Evolutionary conservation across 2,329 filamentous ascomycete species (phyloP).

Genomic region (Paecilomyces sp.): DNA sequence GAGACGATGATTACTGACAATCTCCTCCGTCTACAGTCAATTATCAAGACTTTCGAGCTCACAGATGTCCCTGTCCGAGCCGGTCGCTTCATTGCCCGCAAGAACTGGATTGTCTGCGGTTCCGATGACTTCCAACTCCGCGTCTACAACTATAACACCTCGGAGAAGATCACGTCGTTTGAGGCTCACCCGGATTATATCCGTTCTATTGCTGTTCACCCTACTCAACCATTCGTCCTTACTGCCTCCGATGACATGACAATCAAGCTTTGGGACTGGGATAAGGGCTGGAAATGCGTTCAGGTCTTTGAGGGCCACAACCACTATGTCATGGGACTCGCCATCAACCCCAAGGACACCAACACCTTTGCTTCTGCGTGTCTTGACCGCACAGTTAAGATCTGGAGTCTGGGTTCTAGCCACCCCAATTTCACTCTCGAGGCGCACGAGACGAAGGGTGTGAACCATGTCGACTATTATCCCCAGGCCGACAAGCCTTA

Average conservation of each 20-base stretch:
- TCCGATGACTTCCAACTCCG: slow-evolving; percentile 85
- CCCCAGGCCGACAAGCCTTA: slow-evolving; percentile 67
- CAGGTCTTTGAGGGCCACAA: slow-evolving; percentile 94
- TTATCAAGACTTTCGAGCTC: slow-evolving; percentile 98
- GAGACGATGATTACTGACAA: slow-evolving; percentile 12
- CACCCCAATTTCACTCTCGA: slow-evolving; percentile 95
- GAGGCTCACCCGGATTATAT: slow-evolving; percentile 99
- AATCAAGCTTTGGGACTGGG: slow-evolving; percentile 98
- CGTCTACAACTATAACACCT: slow-evolving; percentile 99
- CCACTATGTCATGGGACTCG: slow-evolving; percentile 93
- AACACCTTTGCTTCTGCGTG: slow-evolving; percentile 91
- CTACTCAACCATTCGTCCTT: slow-evolving; percentile 88
- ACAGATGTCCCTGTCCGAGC: slow-evolving; percentile 97
- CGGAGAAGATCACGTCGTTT: slow-evolving; percentile 94
- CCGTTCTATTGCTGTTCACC: slow-evolving; percentile 90
- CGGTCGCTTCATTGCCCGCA: slow-evolving; percentile 90
- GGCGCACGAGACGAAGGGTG: slow-evolving; percentile 93
- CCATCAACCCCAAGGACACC: slow-evolving; percentile 96
- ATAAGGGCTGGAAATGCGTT: slow-evolving; percentile 95
- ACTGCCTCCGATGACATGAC: slow-evolving; percentile 98
- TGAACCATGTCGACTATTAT: slow-evolving; percentile 93
- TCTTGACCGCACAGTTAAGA: slow-evolving; percentile 93
- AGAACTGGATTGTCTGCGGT: slow-evolving; percentile 98
- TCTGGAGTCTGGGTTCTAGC: slow-evolving; percentile 92
- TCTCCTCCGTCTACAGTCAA: slow-evolving; percentile 65